These are phyloP conservation scores for Discostella stelligeroides DNA, from an alignment of 108 stramenopile genomes.

Conservation along the genomic window DNA sequence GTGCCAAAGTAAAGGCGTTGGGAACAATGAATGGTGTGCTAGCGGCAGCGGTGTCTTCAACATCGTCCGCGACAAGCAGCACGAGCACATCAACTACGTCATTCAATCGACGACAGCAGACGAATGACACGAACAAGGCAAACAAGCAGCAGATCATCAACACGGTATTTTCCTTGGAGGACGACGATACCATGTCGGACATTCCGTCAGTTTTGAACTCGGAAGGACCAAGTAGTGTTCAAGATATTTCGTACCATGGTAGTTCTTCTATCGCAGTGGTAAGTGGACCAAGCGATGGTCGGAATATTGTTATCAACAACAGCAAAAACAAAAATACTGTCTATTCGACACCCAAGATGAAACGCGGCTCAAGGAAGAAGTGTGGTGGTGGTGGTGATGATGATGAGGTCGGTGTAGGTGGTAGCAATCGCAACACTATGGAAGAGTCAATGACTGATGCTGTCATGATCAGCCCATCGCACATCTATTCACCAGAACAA, in stretches of 20 bases:
- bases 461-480: neutral
- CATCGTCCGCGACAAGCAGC: no score
- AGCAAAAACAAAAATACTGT: neutral
- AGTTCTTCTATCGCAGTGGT: no score
- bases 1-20: no score
- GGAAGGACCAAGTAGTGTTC: conserved; percentile 1
- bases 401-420: no score
- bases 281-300: no score
- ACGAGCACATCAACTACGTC: no score
- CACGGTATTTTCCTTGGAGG: neutral
- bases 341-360: no score
- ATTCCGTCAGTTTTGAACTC: neutral
- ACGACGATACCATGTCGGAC: neutral
- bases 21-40: no score
- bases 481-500: neutral
- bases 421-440: neutral
- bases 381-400: no score
- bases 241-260: neutral
- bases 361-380: no score
- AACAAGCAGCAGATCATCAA: no score
- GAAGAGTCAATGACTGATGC: neutral
- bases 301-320: neutral
- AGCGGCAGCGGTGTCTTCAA: no score
- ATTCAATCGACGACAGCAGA: neutral
- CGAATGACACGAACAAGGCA: neutral